phyloP scores from a whole-genome alignment of 73 alveolate genomes.

The Breviolum minutum region DNA sequence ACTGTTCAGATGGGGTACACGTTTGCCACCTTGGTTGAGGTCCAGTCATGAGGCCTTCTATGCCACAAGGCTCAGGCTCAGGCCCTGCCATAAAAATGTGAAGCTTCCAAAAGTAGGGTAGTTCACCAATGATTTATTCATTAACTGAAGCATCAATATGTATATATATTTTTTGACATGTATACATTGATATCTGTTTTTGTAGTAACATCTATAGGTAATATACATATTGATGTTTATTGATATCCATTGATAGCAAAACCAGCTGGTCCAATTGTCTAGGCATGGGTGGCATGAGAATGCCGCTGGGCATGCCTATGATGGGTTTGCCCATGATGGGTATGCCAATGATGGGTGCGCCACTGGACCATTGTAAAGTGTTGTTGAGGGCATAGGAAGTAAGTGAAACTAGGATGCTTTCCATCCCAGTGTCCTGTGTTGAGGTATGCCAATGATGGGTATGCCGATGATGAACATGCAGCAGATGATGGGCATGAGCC shows the following conservation, averaged over 20 bases:
- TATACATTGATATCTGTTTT: too few relatives aligned
- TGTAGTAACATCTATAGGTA: neutral
- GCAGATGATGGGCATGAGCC: constrained; percentile 41
- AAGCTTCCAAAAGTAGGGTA: too few relatives aligned
- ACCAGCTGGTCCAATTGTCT: too few relatives aligned
- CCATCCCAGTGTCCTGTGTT: neutral
- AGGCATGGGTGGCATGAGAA: constrained; percentile 61
- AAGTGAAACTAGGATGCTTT: neutral
- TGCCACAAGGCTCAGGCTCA: constrained; percentile 45
- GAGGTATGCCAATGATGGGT: constrained; percentile 80
- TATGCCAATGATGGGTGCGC: constrained; percentile 71
- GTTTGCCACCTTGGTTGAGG: too few relatives aligned
- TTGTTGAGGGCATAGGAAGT: neutral
- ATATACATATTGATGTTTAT: neutral
- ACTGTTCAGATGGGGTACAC: too few relatives aligned
- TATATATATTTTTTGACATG: too few relatives aligned
- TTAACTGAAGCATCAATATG: too few relatives aligned
- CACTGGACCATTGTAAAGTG: neutral
- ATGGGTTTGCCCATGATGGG: constrained; percentile 85
- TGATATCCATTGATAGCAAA: neutral
- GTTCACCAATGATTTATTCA: too few relatives aligned
- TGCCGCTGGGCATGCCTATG: constrained; percentile 83
- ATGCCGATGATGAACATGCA: constrained; percentile 77
- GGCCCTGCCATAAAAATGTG: neutral
- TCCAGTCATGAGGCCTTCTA: constrained; percentile 66